Evolutionary conservation across 345 rosid genomes (phyloP).

Genomic region (Eucalyptus polybractea): DNA sequence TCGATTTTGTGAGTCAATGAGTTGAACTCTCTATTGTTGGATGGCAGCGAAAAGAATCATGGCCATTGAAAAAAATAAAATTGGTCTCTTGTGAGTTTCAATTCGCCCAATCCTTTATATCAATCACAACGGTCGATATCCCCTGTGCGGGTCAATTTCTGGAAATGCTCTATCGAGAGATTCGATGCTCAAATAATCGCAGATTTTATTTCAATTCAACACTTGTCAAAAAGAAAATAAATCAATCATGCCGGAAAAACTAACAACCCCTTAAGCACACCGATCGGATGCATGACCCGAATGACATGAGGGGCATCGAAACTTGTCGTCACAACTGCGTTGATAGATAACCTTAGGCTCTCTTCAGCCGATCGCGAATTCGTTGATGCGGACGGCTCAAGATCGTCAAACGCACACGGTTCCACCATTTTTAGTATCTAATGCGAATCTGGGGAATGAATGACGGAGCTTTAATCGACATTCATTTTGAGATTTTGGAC

Average conservation of each 20-base stretch:
- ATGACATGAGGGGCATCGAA: background rate
- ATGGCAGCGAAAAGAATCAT: too few relatives aligned
- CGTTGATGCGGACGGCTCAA: background rate
- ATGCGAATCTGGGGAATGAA: background rate
- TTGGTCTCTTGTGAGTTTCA: too few relatives aligned
- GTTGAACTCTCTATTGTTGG: too few relatives aligned
- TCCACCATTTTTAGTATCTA: background rate
- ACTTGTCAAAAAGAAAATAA: background rate
- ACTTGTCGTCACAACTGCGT: background rate
- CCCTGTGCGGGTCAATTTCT: fast-evolving
- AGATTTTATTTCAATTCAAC: too few relatives aligned
- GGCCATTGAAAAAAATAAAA: too few relatives aligned
- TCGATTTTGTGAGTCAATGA: too few relatives aligned
- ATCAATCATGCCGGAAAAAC: background rate
- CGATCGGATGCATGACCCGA: background rate
- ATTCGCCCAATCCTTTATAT: background rate
- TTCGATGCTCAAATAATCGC: background rate
- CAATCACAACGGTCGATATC: background rate
- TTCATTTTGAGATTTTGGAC: background rate
- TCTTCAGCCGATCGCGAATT: background rate
- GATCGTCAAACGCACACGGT: background rate
- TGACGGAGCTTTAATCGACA: background rate
- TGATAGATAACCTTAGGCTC: background rate
- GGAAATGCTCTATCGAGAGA: background rate
- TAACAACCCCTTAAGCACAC: background rate